Base-by-base conservation (phyloP, 1,284 basidiomycete genomes). In the Cryptococcus sp. region DNA sequence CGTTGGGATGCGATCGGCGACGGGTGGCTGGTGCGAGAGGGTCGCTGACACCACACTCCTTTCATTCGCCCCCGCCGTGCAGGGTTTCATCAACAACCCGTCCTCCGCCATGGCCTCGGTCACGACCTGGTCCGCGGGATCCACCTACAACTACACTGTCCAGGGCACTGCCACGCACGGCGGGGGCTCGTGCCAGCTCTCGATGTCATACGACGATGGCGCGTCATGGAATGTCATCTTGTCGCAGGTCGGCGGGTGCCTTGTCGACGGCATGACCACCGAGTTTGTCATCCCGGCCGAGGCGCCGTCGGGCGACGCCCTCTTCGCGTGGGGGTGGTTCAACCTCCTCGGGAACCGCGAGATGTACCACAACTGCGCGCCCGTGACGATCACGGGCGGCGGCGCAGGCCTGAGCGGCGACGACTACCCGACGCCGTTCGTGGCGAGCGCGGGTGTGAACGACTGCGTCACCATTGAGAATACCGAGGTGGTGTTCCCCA, bases 311-410 rank as follows among this genome's bases (percentile, higher is more conserved):
- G 77, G 72, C 9, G 66, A 76, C 33, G 78, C 77, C 5, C 56
- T 79, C n/a, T 78, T 80, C 49, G 67, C 70, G 18, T 80, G 79
- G 79, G 70, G 67, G 9, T 80, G 79, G 79, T 77, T 77, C 68
- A 79, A 79, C 66, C 50, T 56, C 44, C 21, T 60, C 28, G 77
- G 77, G 16, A 76, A 76, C 53, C 65, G 75, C 36, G 75, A 76
- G 46, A 71, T 75, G 69, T 73, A 79, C 70, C 70, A 73, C 62
- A 78, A 79, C 63, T 79, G 78, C 53, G 78, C 78, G 5, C 57
- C 70, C 9, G 72, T 79, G 50, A 73, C 69, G 24, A 72, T 79
- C 52, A 63, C 64, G 6, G 61, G 63, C 28, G 66, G 72, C 21
- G 71, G 69, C 23, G 61, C 62, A 2, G 70, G 69, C n/a, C 55